Conservation (phyloP, 164 flowering plant species). For the Pachysandra terminalis region DNA sequence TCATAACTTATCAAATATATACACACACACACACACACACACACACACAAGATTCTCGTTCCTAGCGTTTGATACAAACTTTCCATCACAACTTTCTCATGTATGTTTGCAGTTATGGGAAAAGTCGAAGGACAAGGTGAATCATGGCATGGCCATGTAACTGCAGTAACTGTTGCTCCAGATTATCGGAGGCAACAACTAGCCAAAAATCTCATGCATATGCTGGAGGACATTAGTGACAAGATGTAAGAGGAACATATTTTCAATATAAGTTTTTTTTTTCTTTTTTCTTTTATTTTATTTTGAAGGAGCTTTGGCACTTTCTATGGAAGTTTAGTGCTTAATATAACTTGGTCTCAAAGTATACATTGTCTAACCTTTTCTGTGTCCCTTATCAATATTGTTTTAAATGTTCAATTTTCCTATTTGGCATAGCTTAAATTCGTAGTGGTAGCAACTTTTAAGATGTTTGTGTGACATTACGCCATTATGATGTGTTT, state of each 20-base stretch:
- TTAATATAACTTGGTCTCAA: too few species aligned
- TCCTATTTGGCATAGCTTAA: too few species aligned
- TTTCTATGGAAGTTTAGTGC: conserved; percentile 3
- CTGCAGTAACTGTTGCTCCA: conserved; percentile 90
- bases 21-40: too few species aligned
- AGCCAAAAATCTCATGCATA: conserved; percentile 90
- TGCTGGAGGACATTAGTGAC: conserved; percentile 87
- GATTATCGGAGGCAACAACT: conserved; percentile 87
- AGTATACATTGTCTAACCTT: too few species aligned
- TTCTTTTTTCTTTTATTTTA: too few species aligned
- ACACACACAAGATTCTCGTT: too few species aligned
- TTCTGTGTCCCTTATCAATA: too few species aligned
- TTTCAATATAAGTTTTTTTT: not conserved
- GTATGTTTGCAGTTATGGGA: conserved; percentile 71
- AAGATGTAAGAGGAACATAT: conserved; percentile 57
- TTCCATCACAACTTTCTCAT: not conserved
- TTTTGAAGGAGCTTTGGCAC: not conserved
- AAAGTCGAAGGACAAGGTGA: conserved; percentile 99
- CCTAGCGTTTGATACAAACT: not conserved
- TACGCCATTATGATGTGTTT: too few species aligned
- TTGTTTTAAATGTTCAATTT: too few species aligned
- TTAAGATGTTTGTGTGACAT: too few species aligned
- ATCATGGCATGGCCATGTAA: conserved; percentile 99
- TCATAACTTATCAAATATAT: too few species aligned
- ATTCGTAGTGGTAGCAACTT: too few species aligned